Conservation (phyloP, 495 filamentous ascomycete genomes). For the Penicillium pulvis region DNA sequence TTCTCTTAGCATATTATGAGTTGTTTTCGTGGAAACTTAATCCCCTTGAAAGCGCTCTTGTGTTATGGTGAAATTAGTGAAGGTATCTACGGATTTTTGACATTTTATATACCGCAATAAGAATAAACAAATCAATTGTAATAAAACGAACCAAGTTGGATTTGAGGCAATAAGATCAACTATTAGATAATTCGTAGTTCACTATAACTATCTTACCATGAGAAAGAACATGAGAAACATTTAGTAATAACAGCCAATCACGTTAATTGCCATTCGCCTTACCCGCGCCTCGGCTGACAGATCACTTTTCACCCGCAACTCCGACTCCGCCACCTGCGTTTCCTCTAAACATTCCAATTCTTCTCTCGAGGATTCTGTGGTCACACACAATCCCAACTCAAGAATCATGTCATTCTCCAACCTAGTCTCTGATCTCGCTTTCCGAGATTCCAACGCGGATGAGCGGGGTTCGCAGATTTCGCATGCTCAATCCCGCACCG, state of each 20-base stretch:
- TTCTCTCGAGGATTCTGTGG: background rate
- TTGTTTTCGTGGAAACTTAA: too few relatives aligned
- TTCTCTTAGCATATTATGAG: too few relatives aligned
- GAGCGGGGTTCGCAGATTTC: conserved; percentile 71
- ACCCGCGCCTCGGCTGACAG: conserved; percentile 17
- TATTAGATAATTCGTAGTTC: too few relatives aligned
- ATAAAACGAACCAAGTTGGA: too few relatives aligned
- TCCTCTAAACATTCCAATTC: background rate
- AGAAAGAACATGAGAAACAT: too few relatives aligned
- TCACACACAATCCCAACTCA: background rate
- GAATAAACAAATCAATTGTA: too few relatives aligned
- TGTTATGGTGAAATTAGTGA: too few relatives aligned
- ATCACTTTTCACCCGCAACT: conserved; percentile 3
- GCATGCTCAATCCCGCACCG: conserved; percentile 64
- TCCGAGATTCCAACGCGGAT: conserved; percentile 60
- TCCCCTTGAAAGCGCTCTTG: too few relatives aligned
- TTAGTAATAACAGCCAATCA: conserved; percentile 18
- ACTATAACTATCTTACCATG: too few relatives aligned
- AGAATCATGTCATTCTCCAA: conserved; percentile 85
- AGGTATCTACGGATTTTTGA: too few relatives aligned
- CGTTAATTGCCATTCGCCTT: conserved; percentile 14
- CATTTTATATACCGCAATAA: too few relatives aligned
- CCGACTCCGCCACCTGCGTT: background rate
- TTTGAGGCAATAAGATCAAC: too few relatives aligned
- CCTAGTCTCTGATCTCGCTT: conserved; percentile 83